phyloP scores from a whole-genome alignment of 306 rosid species.

The Lathyrus tuberosus region DNA sequence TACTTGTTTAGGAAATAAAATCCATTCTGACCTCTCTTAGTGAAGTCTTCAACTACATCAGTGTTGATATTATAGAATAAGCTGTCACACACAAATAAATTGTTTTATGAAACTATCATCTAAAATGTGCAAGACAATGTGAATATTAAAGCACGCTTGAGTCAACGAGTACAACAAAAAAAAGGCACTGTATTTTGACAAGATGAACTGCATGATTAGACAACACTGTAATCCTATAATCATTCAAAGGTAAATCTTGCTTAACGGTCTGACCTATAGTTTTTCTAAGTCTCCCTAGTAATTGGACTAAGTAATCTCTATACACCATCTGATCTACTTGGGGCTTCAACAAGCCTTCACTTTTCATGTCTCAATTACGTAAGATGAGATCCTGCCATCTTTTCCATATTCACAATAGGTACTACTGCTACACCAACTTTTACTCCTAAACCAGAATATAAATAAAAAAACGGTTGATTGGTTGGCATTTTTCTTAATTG shows the following conservation, averaged over 20 bases:
- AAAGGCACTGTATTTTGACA: neutral
- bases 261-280: neutral
- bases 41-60: slow-evolving; percentile 76
- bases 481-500: slow-evolving; percentile 6
- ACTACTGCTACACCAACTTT: neutral
- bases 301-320: neutral
- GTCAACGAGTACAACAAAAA: neutral
- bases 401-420: neutral
- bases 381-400: neutral
- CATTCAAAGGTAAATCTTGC: neutral
- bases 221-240: neutral
- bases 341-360: slow-evolving; percentile 11
- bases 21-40: slow-evolving; percentile 69
- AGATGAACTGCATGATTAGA: neutral
- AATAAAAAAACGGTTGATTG: too few species aligned
- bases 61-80: slow-evolving; percentile 92
- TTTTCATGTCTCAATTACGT: neutral
- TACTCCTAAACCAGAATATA: neutral
- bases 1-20: slow-evolving; percentile 33
- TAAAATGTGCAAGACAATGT: slow-evolving; percentile 7
- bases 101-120: slow-evolving; percentile 28
- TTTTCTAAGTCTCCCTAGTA: neutral
- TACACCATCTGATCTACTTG: neutral
- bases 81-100: slow-evolving; percentile 54
- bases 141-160: slow-evolving; percentile 6